Evolutionary conservation across 805 yeast genomes (phyloP).

Genomic region (Myxozyma neglecta): DNA sequence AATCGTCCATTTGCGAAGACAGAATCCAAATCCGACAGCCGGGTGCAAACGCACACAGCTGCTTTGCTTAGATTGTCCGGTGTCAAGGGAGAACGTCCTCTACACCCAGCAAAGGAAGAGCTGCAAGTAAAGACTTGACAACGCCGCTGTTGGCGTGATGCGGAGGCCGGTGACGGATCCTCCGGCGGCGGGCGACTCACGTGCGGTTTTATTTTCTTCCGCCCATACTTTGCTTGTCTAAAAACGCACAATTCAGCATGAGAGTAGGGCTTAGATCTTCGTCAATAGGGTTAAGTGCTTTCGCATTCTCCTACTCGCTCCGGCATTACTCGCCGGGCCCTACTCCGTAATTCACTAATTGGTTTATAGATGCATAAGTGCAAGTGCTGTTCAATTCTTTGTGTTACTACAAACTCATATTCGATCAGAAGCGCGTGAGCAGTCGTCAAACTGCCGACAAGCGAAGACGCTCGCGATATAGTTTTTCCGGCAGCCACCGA

Average conservation of each 20-base stretch:
- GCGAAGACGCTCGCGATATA: constrained; percentile 5
- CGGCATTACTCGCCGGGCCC: too few relatives aligned
- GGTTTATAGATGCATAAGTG: too few relatives aligned
- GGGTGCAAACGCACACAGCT: neutral
- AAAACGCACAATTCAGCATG: neutral
- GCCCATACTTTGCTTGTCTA: neutral
- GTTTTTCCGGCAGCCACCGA: constrained; percentile 8
- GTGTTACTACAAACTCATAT: too few relatives aligned
- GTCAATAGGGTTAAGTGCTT: neutral
- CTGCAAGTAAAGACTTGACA: neutral
- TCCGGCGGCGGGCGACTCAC: neutral
- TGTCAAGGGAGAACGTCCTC: too few relatives aligned
- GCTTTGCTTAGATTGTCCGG: too few relatives aligned
- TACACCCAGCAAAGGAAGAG: neutral
- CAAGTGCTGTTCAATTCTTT: too few relatives aligned
- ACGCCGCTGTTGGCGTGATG: neutral
- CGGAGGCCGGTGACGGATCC: constrained; percentile 4
- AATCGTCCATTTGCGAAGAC: constrained; percentile 5
- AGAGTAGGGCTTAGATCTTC: neutral
- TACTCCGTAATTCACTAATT: too few relatives aligned
- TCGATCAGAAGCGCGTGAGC: neutral
- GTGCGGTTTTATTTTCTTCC: neutral
- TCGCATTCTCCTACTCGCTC: too few relatives aligned
- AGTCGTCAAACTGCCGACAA: neutral
- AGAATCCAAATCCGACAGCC: neutral